A percentile compares a stretch with the other conserved stretches of the same genome.
Conservation (phyloP, 768 basidiomycete species). For the Leccinum fibrillosum region DNA sequence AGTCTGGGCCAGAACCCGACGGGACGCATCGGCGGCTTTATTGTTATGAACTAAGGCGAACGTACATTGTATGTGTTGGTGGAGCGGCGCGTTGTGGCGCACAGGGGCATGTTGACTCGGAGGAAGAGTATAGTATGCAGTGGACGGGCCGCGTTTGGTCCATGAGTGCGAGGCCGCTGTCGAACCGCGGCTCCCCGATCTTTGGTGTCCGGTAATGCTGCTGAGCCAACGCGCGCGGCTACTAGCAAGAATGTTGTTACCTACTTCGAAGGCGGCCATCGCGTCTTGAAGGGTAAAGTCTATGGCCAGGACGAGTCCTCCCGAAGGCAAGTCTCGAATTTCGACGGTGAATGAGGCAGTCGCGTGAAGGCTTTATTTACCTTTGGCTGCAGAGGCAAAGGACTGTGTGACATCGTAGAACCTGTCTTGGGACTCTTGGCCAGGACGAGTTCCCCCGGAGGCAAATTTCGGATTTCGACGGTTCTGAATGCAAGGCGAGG, state of each 20-base stretch:
- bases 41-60: no score
- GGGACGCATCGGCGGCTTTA: no score
- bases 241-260: constrained; percentile 13
- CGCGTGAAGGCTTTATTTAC: constrained; percentile 34
- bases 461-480: no score
- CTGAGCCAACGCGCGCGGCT: constrained; percentile 11
- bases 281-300: constrained; percentile 78
- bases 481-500: no score
- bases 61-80: no score
- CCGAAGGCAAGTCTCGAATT: constrained; percentile 57
- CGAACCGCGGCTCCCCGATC: constrained; percentile 90
- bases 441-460: no score
- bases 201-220: constrained; percentile 36
- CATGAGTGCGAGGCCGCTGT: constrained; percentile 63
- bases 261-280: constrained; percentile 91
- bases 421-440: constrained; percentile 32
- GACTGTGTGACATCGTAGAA: constrained; percentile 34
- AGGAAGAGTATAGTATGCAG: no score
- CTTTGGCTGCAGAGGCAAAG: constrained; percentile 58
- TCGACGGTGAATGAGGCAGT: constrained; percentile 8
- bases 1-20: no score
- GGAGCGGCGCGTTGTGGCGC: no score
- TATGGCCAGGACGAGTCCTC: constrained; percentile 61
- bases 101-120: no score
- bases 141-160: constrained; percentile 38